Base-by-base conservation (phyloP, 169 alveolate species). In the Eimeria zaria region DNA sequence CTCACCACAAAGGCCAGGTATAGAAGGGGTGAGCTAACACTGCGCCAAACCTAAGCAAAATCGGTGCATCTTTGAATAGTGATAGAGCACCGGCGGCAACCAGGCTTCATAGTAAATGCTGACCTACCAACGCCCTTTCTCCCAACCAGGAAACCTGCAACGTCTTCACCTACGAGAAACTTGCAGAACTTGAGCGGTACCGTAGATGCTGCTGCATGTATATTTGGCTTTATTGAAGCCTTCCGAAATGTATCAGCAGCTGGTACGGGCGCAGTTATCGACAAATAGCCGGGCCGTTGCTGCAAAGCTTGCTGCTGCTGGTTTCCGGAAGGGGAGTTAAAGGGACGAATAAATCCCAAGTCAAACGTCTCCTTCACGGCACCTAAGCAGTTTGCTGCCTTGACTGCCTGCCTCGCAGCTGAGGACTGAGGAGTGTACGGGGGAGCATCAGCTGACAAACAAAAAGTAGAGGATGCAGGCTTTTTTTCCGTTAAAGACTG, bases 151-250 rank as follows among this genome's bases (percentile, higher is more conserved):
- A 76, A 92, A 9, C 96, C 96, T 36, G 96, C 96, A n/a, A 92
- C 96, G 67, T 92, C 96, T 78, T 92, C 96, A 60, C 96, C 96
- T 39, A 92, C 74, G 51, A 92, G 96, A 30, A 92, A 92, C 73
- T 92, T 92, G 85, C 96, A 92, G 71, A 92, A 87, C 33, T 87
- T 87, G 33, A 87, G 93, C 0, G 93, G 81, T 18, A 87, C 67
- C 22, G 58, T 60, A 39, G 81, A 20, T 2, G 74, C 2, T 30
- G 55, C 53, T 9, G 69, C 36, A 53, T 60, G 22, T 14, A 39
- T 14, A 27, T n/a, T 60, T 18, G 71, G 39, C 44, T 62, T 87
- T 1, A 44, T 8, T 55, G 91, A n/a, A 9, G 14, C 20, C 62
- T 87, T 87, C 81, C 81, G 67, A 5, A 48, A 33, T 0, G 88